These are phyloP conservation scores for Nemania sp. DNA, from an alignment of 2,329 filamentous ascomycete genomes.

Conservation along the genomic window DNA sequence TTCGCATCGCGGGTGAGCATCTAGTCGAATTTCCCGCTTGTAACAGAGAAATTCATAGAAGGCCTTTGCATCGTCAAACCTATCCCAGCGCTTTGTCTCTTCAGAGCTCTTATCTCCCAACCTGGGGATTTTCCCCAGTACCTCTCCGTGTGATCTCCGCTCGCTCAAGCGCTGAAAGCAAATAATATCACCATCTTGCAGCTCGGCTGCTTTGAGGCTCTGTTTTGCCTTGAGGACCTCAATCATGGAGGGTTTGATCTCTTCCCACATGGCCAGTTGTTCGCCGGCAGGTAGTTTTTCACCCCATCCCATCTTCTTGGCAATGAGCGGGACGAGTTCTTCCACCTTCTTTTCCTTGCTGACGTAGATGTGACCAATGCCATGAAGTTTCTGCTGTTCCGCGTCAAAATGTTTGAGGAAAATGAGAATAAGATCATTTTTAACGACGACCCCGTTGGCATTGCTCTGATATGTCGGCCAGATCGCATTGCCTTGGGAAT, in stretches of 20 bases:
- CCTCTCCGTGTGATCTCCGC: slow-evolving; percentile 47
- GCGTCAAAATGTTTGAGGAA: slow-evolving; percentile 93
- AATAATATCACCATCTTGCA: slow-evolving; percentile 96
- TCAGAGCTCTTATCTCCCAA: slow-evolving; percentile 46
- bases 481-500: slow-evolving; percentile 67
- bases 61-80: slow-evolving; percentile 71
- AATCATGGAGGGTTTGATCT: slow-evolving; percentile 98
- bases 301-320: slow-evolving; percentile 84
- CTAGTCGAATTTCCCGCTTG: slow-evolving; percentile 77
- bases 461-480: slow-evolving; percentile 70
- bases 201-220: slow-evolving; percentile 85
- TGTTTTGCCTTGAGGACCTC: slow-evolving; percentile 91
- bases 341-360: slow-evolving; percentile 84
- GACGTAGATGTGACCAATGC: slow-evolving; percentile 84
- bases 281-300: slow-evolving; percentile 68
- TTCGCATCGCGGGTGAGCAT: slow-evolving; percentile 65
- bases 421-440: slow-evolving; percentile 72
- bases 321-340: slow-evolving; percentile 77
- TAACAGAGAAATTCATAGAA: slow-evolving; percentile 95
- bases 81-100: slow-evolving; percentile 51
- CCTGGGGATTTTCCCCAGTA: slow-evolving; percentile 45
- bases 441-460: slow-evolving; percentile 58
- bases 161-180: slow-evolving; percentile 78
- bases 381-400: slow-evolving; percentile 72
- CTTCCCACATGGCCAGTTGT: slow-evolving; percentile 78